These are phyloP conservation scores for Vigna radiata DNA, from an alignment of 306 rosid species.

Conservation along the genomic window DNA sequence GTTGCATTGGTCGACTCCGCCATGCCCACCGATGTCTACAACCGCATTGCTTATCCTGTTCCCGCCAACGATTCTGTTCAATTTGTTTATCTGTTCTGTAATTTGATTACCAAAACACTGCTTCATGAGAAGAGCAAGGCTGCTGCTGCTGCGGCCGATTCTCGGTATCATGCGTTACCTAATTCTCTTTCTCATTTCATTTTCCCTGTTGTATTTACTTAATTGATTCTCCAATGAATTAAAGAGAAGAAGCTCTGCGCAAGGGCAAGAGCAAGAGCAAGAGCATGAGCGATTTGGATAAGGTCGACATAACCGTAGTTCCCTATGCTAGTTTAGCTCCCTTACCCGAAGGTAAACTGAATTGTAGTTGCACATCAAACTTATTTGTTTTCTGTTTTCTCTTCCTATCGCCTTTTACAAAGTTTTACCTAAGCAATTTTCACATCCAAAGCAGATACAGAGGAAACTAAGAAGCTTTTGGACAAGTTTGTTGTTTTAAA, in stretches of 20 bases:
- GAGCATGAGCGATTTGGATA: slow-evolving; percentile 41
- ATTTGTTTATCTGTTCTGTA: slow-evolving; percentile 77
- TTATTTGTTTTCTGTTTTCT: slow-evolving; percentile 29
- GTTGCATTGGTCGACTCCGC: slow-evolving; percentile 76
- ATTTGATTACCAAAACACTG: slow-evolving; percentile 79
- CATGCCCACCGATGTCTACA: slow-evolving; percentile 61
- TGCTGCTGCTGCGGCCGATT: slow-evolving; percentile 26
- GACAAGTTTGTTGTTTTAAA: slow-evolving; percentile 78
- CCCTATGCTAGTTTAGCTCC: slow-evolving; percentile 58
- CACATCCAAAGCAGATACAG: slow-evolving; percentile 49
- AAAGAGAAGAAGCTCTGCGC: slow-evolving; percentile 50
- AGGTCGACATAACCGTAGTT: slow-evolving; percentile 55
- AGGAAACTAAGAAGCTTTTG: slow-evolving; percentile 62
- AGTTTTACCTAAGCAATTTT: background rate
- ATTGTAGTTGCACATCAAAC: background rate
- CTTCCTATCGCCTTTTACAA: background rate
- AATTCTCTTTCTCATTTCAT: background rate
- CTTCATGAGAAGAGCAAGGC: slow-evolving; percentile 52
- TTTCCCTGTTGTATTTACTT: background rate
- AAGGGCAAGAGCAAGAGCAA: background rate
- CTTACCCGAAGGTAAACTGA: slow-evolving; percentile 56
- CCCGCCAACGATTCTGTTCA: slow-evolving; percentile 77
- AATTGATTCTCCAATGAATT: background rate
- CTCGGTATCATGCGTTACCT: slow-evolving; percentile 35
- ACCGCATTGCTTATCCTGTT: slow-evolving; percentile 73